A percentile compares a stretch with the other conserved stretches of the same genome.
Conservation (phyloP, 257 asterid species). For the Schizonepeta tenuifolia region DNA sequence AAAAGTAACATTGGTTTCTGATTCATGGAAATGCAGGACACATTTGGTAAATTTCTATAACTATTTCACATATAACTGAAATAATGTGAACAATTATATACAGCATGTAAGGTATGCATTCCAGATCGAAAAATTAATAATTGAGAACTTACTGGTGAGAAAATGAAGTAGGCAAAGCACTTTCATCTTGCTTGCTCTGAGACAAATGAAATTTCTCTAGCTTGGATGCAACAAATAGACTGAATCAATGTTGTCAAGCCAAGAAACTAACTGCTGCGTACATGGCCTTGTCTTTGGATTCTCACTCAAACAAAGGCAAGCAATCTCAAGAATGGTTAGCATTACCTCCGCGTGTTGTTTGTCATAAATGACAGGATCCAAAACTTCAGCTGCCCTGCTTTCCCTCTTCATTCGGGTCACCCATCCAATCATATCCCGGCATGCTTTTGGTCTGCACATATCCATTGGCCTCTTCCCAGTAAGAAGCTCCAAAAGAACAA, state of each 20-base stretch:
- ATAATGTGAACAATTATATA: constrained; percentile 28
- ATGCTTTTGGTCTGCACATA: constrained; percentile 68
- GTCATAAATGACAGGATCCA: constrained; percentile 68
- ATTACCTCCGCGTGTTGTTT: constrained; percentile 52
- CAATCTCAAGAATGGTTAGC: constrained; percentile 62
- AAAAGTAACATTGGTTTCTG: constrained; percentile 1
- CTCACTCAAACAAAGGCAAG: constrained; percentile 70
- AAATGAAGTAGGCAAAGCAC: constrained; percentile 18
- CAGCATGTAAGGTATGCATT: constrained; percentile 7
- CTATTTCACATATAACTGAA: constrained; percentile 13
- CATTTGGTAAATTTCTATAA: neutral
- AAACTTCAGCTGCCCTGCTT: constrained; percentile 59
- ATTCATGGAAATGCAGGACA: constrained; percentile 19
- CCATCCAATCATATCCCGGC: constrained; percentile 71
- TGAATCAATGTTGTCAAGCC: constrained; percentile 62
- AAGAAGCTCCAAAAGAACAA: constrained; percentile 89
- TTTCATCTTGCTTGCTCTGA: neutral
- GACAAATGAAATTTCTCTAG: neutral
- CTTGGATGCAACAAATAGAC: constrained; percentile 23
- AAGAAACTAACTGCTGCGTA: constrained; percentile 58
- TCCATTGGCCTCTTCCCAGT: constrained; percentile 89
- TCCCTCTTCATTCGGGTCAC: constrained; percentile 61
- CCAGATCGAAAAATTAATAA: constrained; percentile 15
- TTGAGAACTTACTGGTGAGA: constrained; percentile 24
- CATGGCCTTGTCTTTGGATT: constrained; percentile 74